Base-by-base conservation (phyloP, 73 alveolate species). In the Paraurostyla sp. region DNA sequence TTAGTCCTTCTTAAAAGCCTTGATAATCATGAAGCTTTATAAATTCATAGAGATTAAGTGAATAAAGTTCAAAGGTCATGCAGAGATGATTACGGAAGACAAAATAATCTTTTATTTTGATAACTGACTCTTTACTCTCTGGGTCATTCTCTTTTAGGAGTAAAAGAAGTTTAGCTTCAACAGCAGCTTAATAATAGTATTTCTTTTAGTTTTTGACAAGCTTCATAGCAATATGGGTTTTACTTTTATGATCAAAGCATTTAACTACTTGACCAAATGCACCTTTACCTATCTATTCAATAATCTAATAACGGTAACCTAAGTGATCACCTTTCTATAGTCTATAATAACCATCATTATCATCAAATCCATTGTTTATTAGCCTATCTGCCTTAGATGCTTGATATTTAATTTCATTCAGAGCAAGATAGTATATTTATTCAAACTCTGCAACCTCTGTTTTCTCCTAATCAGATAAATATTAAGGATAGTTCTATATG, bases 241-340 rank as follows among this genome's bases (percentile, higher is more conserved):
- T 91, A 41, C 76, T 92, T 76, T 94, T 93, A 73, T 97, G 99
- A 85, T 97, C 99, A 45, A 82, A 65, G 87, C 98, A 96, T 78
- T 95, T 85, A 15, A 95, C 57, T 0, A 96, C 98, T 56, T 87
- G 96, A 29, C 99, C 99, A 60, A 95, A 97, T 3, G 99, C 92
- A 0, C 99, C 99, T 76, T 95, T 94, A 1, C 99, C 99, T 15
- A 97, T 88, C 36, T 71, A 20, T 27, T 71, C 91, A 23, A 94
- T 60, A 35, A 95, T 84, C 76, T 95, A 92, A 91, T 91, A 95
- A 71, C 99, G 51, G 76, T 94, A 95, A 60, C 90, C 92, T 52
- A 95, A 50, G 78, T 95, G 98, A 83, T 88, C 92, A 63, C 96
- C 98, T 60, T 82, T 94, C 35, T 52, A 40, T 33, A 95, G 65